phyloP scores from a whole-genome alignment of 768 basidiomycete species.

The Russula olivacea region DNA sequence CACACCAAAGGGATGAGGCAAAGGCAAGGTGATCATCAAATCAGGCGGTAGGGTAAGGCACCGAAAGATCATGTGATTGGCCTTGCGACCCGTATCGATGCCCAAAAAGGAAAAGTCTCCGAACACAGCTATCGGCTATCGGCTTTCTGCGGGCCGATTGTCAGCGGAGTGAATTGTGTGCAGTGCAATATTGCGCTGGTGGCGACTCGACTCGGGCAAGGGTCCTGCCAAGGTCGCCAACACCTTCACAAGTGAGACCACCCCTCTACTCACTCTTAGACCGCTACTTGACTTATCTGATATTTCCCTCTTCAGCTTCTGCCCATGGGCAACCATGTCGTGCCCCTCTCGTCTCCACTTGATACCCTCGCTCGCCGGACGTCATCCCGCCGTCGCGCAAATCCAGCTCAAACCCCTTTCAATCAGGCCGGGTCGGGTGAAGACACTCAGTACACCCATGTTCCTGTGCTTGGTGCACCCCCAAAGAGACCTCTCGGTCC shows the following conservation, averaged over 20 bases:
- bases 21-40: background rate
- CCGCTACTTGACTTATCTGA: slow-evolving; percentile 1
- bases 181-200: no score
- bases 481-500: slow-evolving; percentile 11
- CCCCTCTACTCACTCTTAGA: background rate
- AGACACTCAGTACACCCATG: background rate
- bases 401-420: slow-evolving; percentile 13
- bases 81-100: no score
- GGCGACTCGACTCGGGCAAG: no score
- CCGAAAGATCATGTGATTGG: no score
- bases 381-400: slow-evolving; percentile 40
- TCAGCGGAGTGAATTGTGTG: no score
- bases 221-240: background rate
- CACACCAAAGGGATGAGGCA: background rate
- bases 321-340: slow-evolving; percentile 14
- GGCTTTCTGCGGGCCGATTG: no score
- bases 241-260: background rate
- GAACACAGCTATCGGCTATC: no score
- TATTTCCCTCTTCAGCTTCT: background rate
- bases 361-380: slow-evolving; percentile 50
- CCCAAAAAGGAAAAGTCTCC: no score
- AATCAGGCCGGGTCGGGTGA: slow-evolving; percentile 4
- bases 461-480: slow-evolving; percentile 18
- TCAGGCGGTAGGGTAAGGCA: background rate
- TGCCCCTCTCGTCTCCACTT: slow-evolving; percentile 46